phyloP scores from a whole-genome alignment of 768 basidiomycete species.

The Leccinum disarticulatum region DNA sequence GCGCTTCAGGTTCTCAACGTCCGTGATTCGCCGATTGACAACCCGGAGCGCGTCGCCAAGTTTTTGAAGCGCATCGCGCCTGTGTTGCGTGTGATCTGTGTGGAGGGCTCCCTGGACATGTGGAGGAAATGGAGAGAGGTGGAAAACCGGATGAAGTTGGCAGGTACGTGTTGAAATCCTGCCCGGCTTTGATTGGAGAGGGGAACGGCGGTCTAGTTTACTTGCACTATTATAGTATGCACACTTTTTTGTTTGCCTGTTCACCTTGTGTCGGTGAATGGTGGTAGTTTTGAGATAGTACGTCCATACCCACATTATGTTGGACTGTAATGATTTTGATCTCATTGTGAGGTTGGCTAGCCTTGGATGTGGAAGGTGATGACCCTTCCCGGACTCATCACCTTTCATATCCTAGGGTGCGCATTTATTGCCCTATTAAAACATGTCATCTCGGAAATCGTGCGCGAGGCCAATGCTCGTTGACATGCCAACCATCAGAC shows the following conservation, averaged over 20 bases:
- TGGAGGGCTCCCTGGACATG: constrained; percentile 28
- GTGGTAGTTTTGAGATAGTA: not conserved
- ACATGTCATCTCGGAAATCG: not conserved
- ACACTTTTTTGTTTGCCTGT: not conserved
- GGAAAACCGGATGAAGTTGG: constrained; percentile 22
- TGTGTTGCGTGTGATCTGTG: constrained; percentile 23
- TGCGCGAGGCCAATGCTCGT: no score
- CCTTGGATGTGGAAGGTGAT: not conserved
- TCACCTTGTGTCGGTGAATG: not conserved
- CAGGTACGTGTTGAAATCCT: not conserved
- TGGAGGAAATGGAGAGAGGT: constrained; percentile 32
- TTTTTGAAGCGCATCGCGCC: constrained; percentile 28
- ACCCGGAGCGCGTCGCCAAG: constrained; percentile 26
- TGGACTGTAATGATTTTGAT: not conserved
- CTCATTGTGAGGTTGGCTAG: not conserved
- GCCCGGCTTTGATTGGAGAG: no score
- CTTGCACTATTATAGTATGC: constrained; percentile 2
- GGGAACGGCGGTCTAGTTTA: not conserved
- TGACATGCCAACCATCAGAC: no score
- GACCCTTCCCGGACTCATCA: not conserved
- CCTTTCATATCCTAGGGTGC: not conserved
- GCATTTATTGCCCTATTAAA: not conserved
- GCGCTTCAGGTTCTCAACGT: constrained; percentile 28
- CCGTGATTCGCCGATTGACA: constrained; percentile 27
- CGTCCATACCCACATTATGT: not conserved